A percentile compares a stretch with the other conserved stretches of the same genome.
These are phyloP conservation scores for Calonectria hawksworthii DNA, from an alignment of 2,329 filamentous ascomycete species.

Conservation along the genomic window DNA sequence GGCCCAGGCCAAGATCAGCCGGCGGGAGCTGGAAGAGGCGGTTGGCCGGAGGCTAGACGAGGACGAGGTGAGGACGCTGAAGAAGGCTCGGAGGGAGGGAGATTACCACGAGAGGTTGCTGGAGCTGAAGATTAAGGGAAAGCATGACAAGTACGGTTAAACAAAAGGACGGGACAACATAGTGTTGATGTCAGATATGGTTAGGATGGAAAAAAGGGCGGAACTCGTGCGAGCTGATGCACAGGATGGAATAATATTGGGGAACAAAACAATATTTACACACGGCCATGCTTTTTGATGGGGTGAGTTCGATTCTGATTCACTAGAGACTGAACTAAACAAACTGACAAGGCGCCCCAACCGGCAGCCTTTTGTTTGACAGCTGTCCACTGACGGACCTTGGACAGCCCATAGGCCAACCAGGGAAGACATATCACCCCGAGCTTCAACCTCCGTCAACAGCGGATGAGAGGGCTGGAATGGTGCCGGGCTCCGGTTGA, in stretches of 20 bases:
- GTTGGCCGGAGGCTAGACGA: slow-evolving; percentile 84
- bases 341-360: background rate
- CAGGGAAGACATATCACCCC: slow-evolving; percentile 23
- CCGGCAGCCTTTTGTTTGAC: background rate
- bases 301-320: slow-evolving; percentile 5
- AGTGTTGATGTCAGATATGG: background rate
- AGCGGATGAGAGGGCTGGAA: slow-evolving; percentile 10
- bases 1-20: slow-evolving; percentile 86
- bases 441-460: background rate
- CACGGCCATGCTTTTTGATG: background rate
- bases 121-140: slow-evolving; percentile 90
- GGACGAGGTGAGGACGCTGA: slow-evolving; percentile 86
- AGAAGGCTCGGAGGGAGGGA: slow-evolving; percentile 86
- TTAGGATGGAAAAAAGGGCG: background rate
- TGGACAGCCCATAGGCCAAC: background rate
- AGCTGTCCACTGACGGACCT: background rate
- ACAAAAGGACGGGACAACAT: background rate
- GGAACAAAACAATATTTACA: background rate
- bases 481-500: slow-evolving; percentile 1
- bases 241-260: background rate
- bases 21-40: slow-evolving; percentile 85
- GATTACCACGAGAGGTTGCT: slow-evolving; percentile 91
- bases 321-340: background rate
- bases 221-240: background rate
- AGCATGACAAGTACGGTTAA: slow-evolving; percentile 84